Base-by-base conservation (phyloP, 2,329 filamentous ascomycete species). In the Thielaviopsis populi region DNA sequence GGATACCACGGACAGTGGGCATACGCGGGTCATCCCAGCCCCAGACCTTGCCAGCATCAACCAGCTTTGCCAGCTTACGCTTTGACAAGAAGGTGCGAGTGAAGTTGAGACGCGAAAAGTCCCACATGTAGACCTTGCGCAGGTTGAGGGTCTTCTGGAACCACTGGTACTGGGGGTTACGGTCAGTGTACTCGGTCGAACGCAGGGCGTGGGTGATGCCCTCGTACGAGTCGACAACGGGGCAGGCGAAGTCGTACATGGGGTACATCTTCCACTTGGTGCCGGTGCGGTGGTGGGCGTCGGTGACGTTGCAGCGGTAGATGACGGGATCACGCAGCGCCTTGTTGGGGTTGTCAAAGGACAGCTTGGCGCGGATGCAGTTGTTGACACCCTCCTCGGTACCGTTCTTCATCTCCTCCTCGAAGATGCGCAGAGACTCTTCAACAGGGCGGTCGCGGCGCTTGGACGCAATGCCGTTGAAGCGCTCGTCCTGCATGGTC, bases 321-420 rank as follows among this genome's bases (percentile, higher is more conserved):
- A 99, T 95, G 74, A 97, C 91, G 13, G 94, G 94, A 74, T 99
- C 94, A 68, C 94, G 83, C 83, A 97, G 86, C 62, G 94, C 90
- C 76, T 95, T 95, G 79, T 99, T 97, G 68, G 88, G 88, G 76
- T 94, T 88, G 74, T 95, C 89, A 69, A 88, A 83, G 1, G 89
- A 92, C 69, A 97, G 89, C 80, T 95, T 96, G 65, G 94, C 94
- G 66, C 94, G 88, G 69, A 99, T 95, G 76, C 90, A 96, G 84
- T 92, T 91, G 71, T 81, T 84, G 59, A 84, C 76, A 66, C 94
- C 94, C 73, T 91, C 85, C 59, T 87, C 82, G 2, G 84, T 87
- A 54, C 87, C 91, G 64, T 82, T 81, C 79, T 91, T 95, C 94
- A 99, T 99, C 79, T 94, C 88, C 70, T 90, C 86, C 71, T 91